Conservation (phyloP, 495 filamentous ascomycete species). For the Usnea hakonensis region DNA sequence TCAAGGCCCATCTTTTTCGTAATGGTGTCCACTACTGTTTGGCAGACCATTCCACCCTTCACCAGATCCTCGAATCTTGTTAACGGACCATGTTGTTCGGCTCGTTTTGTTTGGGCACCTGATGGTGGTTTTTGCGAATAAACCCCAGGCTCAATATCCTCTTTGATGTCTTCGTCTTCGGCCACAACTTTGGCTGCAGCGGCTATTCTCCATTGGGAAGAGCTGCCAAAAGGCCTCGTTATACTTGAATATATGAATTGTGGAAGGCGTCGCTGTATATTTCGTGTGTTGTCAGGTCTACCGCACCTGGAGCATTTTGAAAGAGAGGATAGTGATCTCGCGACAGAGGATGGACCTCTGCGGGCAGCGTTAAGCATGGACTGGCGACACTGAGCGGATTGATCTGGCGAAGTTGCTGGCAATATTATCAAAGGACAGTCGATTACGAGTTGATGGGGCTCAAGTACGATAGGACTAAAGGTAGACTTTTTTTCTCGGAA, state of each 20-base stretch:
- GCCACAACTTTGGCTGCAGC: slow-evolving; percentile 25
- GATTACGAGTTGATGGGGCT: neutral
- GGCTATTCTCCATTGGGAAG: slow-evolving; percentile 17
- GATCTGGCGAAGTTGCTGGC: neutral
- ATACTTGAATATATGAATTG: neutral
- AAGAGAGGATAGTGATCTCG: slow-evolving; percentile 4
- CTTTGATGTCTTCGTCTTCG: slow-evolving; percentile 22
- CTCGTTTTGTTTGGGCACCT: neutral
- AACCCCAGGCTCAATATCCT: slow-evolving; percentile 16
- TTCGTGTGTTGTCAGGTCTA: neutral
- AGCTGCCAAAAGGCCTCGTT: slow-evolving; percentile 5
- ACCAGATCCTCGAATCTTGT: slow-evolving; percentile 65
- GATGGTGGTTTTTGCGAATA: slow-evolving; percentile 11
- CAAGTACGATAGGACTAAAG: neutral
- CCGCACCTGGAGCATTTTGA: slow-evolving; percentile 11
- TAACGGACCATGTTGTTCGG: slow-evolving; percentile 31
- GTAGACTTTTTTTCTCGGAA: neutral
- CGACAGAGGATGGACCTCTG: slow-evolving; percentile 21
- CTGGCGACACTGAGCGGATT: neutral
- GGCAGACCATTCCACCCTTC: slow-evolving; percentile 53
- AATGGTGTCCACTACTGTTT: slow-evolving; percentile 58
- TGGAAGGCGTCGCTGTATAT: neutral
- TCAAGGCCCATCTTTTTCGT: slow-evolving; percentile 65
- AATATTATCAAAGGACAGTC: neutral
- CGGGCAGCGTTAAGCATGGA: slow-evolving; percentile 21